Evolutionary conservation across 495 filamentous ascomycete genomes (phyloP), one percentile per base, ranked within the genome.

Genomic region (Aspergillus saccharolyticus): DNA sequence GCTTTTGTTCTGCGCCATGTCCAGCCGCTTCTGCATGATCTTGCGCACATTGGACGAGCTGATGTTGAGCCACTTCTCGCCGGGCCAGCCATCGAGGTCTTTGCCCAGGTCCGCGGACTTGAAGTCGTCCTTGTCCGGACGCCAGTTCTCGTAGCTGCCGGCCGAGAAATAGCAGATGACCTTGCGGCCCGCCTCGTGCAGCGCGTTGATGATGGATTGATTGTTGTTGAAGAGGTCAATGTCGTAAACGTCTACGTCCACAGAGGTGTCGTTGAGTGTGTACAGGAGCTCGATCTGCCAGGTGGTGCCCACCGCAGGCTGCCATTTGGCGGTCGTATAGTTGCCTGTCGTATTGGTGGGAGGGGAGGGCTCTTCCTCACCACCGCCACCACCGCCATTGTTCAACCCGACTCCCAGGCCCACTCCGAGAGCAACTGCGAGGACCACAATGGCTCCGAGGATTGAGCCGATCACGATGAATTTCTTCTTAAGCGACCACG

Each of bases 81-180:
- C 80, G 0, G 77, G 72, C 86, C 87, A 90, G 16, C 81, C 84
- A 25, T 78, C 73, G 5, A 90, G 65, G 12, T 61, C 59, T 1
- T 73, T 68, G 15, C 83, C 86, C 18, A 82, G 60, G 49, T 88
- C 86, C 0, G 66, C 60, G 0, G 61, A 20, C 1, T 64, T 57
- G 70, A 89, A 90, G 0, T 78, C 42, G 47, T 39, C 50, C 4
- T 78, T 68, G 62, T 90, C 87, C 5, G 74, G 66, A 5, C 86
- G 79, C 68, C 75, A 81, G 55, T 79, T 64, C 69, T 87, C 84
- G 56, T 79, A 87, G 16, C 78, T 82, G 6, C 87, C 87, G 0
- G 85, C 87, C 12, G 79, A 83, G 72, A 89, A 89, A 66, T 89
- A 90, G 74, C 87, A 90, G 55, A 89, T 86, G 22, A 88, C 81